These are phyloP conservation scores for Incumbomyces lentus DNA, from an alignment of 2,329 filamentous ascomycete species.

Conservation along the genomic window DNA sequence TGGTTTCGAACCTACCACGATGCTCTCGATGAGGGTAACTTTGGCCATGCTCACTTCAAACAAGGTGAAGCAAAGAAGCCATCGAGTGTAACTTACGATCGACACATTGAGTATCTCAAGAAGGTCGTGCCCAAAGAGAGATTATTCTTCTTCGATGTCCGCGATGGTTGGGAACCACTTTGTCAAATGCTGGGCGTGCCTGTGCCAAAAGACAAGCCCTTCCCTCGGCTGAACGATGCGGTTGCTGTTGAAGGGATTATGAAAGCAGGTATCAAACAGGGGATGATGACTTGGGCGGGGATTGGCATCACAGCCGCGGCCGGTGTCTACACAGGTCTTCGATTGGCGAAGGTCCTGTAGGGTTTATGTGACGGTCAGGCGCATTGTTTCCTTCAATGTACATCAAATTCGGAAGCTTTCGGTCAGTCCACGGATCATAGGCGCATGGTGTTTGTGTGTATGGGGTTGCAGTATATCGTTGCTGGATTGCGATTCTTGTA, in stretches of 20 bases:
- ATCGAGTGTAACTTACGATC: constrained; percentile 18
- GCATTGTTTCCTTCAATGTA: too few relatives aligned
- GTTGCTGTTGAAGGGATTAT: constrained; percentile 18
- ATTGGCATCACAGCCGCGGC: constrained; percentile 9
- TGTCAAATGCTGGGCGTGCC: constrained; percentile 21
- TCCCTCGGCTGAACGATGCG: constrained; percentile 21
- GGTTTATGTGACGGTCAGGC: too few relatives aligned
- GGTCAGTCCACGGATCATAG: too few relatives aligned
- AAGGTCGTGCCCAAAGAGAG: constrained; percentile 23
- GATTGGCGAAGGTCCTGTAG: constrained; percentile 1
- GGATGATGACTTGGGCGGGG: constrained; percentile 23
- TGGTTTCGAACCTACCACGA: constrained; percentile 19
- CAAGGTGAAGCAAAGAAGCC: constrained; percentile 16
- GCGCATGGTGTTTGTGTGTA: too few relatives aligned
- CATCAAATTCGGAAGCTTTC: too few relatives aligned
- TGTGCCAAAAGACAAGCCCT: constrained; percentile 20
- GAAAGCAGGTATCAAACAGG: constrained; percentile 21
- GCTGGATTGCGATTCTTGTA: too few relatives aligned
- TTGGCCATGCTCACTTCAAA: constrained; percentile 18
- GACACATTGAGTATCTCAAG: constrained; percentile 20
- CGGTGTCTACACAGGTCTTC: constrained; percentile 3
- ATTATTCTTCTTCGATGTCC: constrained; percentile 28
- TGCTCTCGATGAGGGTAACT: constrained; percentile 17
- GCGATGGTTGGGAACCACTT: constrained; percentile 23
- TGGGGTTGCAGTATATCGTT: too few relatives aligned